Evolutionary conservation across 2,329 filamentous ascomycete species (phyloP).

Genomic region (Aureobasidium vineae): DNA sequence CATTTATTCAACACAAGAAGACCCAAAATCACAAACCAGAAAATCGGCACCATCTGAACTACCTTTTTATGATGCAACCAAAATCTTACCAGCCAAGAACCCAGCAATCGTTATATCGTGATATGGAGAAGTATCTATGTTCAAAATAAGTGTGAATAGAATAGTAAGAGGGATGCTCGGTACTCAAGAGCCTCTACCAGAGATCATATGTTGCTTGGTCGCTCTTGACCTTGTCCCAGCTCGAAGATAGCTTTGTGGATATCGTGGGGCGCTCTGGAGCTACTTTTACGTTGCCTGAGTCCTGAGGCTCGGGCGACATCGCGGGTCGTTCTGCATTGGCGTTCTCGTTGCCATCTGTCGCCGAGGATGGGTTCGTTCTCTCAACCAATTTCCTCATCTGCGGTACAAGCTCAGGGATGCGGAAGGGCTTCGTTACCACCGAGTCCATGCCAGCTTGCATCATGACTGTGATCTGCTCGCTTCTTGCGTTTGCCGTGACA

Average conservation of each 20-base stretch:
- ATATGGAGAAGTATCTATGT: not conserved
- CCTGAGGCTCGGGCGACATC: not conserved
- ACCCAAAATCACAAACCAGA: not conserved
- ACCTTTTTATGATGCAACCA: not conserved
- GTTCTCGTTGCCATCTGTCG: not conserved
- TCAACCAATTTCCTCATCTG: conserved; percentile 33
- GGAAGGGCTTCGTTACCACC: conserved; percentile 40
- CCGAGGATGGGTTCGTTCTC: not conserved
- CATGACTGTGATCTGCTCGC: conserved; percentile 40
- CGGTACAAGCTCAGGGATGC: conserved; percentile 39
- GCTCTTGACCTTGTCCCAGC: not conserved
- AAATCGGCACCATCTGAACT: not conserved
- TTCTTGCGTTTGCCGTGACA: conserved; percentile 70
- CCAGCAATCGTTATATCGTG: conserved; percentile 3
- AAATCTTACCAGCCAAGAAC: not conserved
- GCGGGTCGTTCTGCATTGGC: not conserved
- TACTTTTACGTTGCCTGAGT: not conserved
- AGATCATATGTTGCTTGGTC: conserved; percentile 3
- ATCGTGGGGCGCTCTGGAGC: not conserved
- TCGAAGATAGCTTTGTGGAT: not conserved
- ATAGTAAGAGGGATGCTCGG: not conserved
- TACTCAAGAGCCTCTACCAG: not conserved
- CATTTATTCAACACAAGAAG: too few species aligned
- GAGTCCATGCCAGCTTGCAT: conserved; percentile 33
- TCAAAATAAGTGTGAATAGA: not conserved